These are phyloP conservation scores for Adansonia rubrostipa DNA, from an alignment of 441 rosid genomes.

Conservation along the genomic window DNA sequence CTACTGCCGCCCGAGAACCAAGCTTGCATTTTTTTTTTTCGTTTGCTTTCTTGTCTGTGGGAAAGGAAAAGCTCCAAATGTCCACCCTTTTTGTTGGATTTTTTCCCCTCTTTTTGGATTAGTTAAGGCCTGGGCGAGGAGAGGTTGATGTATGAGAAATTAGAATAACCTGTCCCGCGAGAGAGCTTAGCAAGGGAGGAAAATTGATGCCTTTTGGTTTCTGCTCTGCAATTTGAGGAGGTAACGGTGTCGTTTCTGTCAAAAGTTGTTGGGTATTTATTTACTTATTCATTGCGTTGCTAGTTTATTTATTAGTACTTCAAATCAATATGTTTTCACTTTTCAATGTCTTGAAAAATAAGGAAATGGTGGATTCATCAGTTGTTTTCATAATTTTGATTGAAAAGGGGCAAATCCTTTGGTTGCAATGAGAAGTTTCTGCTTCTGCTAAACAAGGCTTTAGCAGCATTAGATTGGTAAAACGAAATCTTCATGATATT, in stretches of 20 bases:
- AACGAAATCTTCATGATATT: neutral
- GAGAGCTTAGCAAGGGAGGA: neutral
- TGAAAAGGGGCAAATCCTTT: neutral
- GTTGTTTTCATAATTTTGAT: slow-evolving; percentile 12
- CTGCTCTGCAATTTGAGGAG: neutral
- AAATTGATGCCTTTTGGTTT: neutral
- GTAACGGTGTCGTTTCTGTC: slow-evolving; percentile 19
- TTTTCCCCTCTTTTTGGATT: neutral
- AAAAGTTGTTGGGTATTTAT: neutral
- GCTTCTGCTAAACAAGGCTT: neutral
- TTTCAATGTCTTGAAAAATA: neutral
- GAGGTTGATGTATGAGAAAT: neutral
- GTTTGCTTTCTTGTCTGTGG: neutral
- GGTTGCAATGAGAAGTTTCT: neutral
- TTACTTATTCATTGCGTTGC: neutral
- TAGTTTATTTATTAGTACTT: neutral
- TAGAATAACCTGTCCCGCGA: neutral
- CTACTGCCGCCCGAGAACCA: slow-evolving; percentile 66
- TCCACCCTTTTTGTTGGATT: neutral
- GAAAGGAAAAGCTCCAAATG: neutral
- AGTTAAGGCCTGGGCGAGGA: neutral
- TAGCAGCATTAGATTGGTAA: neutral
- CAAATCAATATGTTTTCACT: neutral
- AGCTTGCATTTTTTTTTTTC: slow-evolving; percentile 46
- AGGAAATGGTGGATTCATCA: neutral